Percentiles rank a stretch among this genome's conserved stretches.
phyloP scores from a whole-genome alignment of 495 filamentous ascomycete genomes.

The Emericellopsis terricola region DNA sequence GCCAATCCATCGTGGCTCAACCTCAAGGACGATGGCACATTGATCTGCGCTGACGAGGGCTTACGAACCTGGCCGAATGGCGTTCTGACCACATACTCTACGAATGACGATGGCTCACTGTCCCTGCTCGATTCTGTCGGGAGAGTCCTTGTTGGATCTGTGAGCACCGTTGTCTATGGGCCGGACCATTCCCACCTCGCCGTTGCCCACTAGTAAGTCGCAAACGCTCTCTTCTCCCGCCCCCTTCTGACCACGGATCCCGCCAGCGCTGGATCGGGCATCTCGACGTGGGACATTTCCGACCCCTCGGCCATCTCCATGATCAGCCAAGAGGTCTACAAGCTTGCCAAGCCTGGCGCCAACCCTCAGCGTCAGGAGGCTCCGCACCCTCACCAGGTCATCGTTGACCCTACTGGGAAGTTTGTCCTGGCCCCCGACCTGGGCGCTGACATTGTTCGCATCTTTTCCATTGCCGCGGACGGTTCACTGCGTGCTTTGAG shows the following conservation, averaged over 20 bases:
- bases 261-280: constrained; percentile 10
- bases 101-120: constrained; percentile 14
- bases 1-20: constrained; percentile 41
- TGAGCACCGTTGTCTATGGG: constrained; percentile 26
- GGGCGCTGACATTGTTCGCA: constrained; percentile 49
- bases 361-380: constrained; percentile 36
- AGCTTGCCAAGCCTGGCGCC: constrained; percentile 26
- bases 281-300: constrained; percentile 9
- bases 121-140: constrained; percentile 10
- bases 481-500: constrained; percentile 25
- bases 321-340: constrained; percentile 33
- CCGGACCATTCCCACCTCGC: constrained; percentile 19
- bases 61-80: constrained; percentile 16
- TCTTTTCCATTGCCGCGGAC: constrained; percentile 10
- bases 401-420: constrained; percentile 48
- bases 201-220: constrained; percentile 30
- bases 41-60: constrained; percentile 47
- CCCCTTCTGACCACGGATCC: neutral
- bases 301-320: constrained; percentile 13
- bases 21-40: constrained; percentile 19
- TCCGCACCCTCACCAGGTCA: constrained; percentile 51
- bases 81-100: constrained; percentile 22
- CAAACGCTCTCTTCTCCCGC: neutral
- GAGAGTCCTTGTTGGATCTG: constrained; percentile 16
- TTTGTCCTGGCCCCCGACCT: constrained; percentile 55